Base-by-base conservation (phyloP, 768 basidiomycete genomes). In the Suillus weaverae region DNA sequence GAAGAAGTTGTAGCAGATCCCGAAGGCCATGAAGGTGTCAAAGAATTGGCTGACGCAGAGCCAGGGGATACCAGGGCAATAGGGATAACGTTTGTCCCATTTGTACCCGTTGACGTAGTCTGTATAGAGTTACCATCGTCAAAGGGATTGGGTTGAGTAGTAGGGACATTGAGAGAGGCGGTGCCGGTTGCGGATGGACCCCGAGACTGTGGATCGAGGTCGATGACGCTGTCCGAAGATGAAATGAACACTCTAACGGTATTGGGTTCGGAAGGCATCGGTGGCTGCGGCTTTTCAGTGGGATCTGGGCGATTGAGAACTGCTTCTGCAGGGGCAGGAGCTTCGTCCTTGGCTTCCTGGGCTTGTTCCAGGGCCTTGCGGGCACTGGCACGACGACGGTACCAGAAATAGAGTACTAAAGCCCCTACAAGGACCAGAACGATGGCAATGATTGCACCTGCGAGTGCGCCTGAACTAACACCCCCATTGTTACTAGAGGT, bases 271-370 rank as follows among this genome's bases (percentile, higher is more conserved):
- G 78, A 66, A 14, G 74, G 70, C 38, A 36, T 67, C 22, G 75
- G 59, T 8, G 76, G 72, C 36, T 69, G 70, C 8, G 81, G 74
- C 72, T 91, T 91, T 78, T 91, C 90, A 61, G 78, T 88, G 36
- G 92, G 92, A 75, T 94, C 90, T n/a, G 91, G 90, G 48, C 92
- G 82, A 73, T 87, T 90, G 65, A 94, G 87, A 39, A 94, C 92
- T 11, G 87, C 85, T 69, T 85, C 89, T 22, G 92, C 91, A 26
- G 89, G 78, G 2, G 90, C 92, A 43, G 91, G 91, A 22, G 85
- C 76, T 70, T 94, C 91, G 60, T 78, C 74, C 68, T 84, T 84
- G 62, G 78, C 70, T 64, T 86, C 85, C 38, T 69, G 72, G 18
- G 64, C 71, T 26, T 72, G 62, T 20, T 76, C 73, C 30, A 70